phyloP scores from a whole-genome alignment of 129 eudicot species.

The Chrysanthemum seticuspe region DNA sequence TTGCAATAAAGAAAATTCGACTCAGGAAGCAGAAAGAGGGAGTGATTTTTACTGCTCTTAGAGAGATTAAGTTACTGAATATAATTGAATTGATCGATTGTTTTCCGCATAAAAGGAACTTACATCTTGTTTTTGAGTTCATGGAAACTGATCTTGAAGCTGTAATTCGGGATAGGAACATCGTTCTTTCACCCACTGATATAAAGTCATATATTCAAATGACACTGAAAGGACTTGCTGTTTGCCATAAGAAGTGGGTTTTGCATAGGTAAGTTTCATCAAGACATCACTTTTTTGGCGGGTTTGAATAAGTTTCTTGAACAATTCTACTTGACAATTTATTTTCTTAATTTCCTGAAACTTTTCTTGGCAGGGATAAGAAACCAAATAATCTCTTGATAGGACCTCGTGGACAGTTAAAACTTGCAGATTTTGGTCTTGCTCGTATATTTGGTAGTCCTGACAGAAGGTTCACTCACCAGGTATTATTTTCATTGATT shows the following conservation, averaged over 20 bases:
- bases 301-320: neutral
- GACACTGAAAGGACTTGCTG: slow-evolving; percentile 90
- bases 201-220: slow-evolving; percentile 91
- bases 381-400: slow-evolving; percentile 95
- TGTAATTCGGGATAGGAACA: slow-evolving; percentile 90
- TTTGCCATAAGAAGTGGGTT: slow-evolving; percentile 98
- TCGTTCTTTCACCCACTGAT: slow-evolving; percentile 87
- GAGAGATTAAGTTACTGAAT: slow-evolving; percentile 92
- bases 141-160: slow-evolving; percentile 99
- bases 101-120: slow-evolving; percentile 88
- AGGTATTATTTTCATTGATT: slow-evolving; percentile 44
- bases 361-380: slow-evolving; percentile 70
- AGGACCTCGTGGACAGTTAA: slow-evolving; percentile 87
- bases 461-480: slow-evolving; percentile 94
- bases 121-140: slow-evolving; percentile 95
- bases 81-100: slow-evolving; percentile 88
- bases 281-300: neutral
- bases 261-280: slow-evolving; percentile 64
- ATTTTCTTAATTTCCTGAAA: slow-evolving; percentile 15
- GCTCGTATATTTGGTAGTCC: slow-evolving; percentile 98
- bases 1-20: slow-evolving; percentile 95
- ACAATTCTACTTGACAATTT: slow-evolving; percentile 3
- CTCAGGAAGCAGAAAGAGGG: slow-evolving; percentile 99
- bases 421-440: slow-evolving; percentile 95
- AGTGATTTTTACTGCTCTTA: slow-evolving; percentile 90